Evolutionary conservation across 345 rosid genomes (phyloP).

Genomic region (Salix purpurea): DNA sequence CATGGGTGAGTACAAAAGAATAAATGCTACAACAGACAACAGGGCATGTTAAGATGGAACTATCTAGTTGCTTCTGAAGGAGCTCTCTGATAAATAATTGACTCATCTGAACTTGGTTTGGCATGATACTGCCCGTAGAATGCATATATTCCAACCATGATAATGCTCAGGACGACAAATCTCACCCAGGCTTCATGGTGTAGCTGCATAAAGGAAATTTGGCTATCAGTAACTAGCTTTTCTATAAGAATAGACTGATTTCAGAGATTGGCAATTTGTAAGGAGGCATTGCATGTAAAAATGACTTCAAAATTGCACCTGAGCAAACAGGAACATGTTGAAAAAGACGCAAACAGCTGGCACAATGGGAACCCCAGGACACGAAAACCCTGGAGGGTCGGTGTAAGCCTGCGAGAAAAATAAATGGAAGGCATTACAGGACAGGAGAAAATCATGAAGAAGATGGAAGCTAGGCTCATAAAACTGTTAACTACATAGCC

Average conservation of each 20-base stretch:
- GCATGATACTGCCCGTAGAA: slow-evolving; percentile 84
- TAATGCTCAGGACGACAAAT: slow-evolving; percentile 61
- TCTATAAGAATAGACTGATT: not conserved
- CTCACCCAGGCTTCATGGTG: slow-evolving; percentile 92
- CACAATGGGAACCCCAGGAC: slow-evolving; percentile 84
- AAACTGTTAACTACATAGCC: no score
- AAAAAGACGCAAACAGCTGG: slow-evolving; percentile 82
- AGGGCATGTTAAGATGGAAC: not conserved
- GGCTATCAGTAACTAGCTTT: not conserved
- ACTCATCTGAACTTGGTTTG: slow-evolving; percentile 46
- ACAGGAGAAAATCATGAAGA: not conserved
- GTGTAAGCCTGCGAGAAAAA: slow-evolving; percentile 49
- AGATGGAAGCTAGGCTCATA: not conserved
- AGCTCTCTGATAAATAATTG: slow-evolving; percentile 52
- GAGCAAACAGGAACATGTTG: slow-evolving; percentile 92
- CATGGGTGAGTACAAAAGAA: not conserved
- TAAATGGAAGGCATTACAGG: not conserved
- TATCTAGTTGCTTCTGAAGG: slow-evolving; percentile 36
- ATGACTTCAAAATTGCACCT: slow-evolving; percentile 42
- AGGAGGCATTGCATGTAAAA: not conserved
- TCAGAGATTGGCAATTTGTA: not conserved
- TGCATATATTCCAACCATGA: slow-evolving; percentile 62
- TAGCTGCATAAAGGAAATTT: slow-evolving; percentile 45
- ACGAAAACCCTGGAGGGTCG: slow-evolving; percentile 61
- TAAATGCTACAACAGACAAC: not conserved